These are phyloP conservation scores for Paecilomyces fulvus DNA, from an alignment of 2,329 filamentous ascomycete genomes.

Conservation along the genomic window DNA sequence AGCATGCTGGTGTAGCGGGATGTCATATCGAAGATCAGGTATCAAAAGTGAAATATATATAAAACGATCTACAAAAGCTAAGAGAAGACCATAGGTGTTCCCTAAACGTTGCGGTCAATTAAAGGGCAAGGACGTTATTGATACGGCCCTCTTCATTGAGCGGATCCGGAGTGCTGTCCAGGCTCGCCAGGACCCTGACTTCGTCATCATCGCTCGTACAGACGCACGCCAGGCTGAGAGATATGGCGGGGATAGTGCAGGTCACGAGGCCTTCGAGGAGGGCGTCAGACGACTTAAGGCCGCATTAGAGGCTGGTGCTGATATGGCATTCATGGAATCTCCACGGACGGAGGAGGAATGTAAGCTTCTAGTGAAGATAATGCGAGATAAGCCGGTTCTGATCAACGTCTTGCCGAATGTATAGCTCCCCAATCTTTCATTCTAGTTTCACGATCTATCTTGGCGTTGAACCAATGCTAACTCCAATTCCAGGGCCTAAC, in stretches of 20 bases:
- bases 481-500: constrained; percentile 1
- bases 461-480: not conserved
- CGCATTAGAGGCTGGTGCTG: constrained; percentile 33
- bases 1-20: constrained; percentile 48
- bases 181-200: constrained; percentile 43
- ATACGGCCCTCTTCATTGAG: constrained; percentile 41
- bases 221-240: constrained; percentile 52
- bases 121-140: constrained; percentile 52
- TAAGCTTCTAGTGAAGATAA: not conserved
- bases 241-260: constrained; percentile 24
- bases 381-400: not conserved
- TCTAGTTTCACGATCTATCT: not conserved
- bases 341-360: constrained; percentile 7
- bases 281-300: constrained; percentile 43
- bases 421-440: not conserved
- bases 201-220: constrained; percentile 57
- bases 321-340: constrained; percentile 15
- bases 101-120: constrained; percentile 58
- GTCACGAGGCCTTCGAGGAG: constrained; percentile 32
- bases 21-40: constrained; percentile 59
- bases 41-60: constrained; percentile 19
- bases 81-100: not conserved
- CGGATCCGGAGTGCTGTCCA: constrained; percentile 53
- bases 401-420: constrained; percentile 1
- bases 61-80: not conserved